These are phyloP conservation scores for Datisca glomerata DNA, from an alignment of 306 rosid species.

Conservation along the genomic window DNA sequence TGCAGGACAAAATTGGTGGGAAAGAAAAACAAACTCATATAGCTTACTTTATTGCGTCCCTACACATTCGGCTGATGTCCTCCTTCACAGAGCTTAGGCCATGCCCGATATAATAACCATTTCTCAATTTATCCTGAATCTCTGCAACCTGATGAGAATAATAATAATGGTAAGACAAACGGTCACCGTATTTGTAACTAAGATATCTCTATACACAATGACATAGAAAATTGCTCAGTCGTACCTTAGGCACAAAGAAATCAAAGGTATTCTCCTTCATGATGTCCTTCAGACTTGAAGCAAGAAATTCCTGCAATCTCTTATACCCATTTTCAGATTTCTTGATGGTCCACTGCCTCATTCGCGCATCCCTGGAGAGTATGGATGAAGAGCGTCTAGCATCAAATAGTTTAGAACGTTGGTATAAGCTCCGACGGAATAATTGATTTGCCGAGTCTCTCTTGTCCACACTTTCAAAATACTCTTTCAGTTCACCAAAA, in stretches of 20 bases:
- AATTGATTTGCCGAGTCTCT: slow-evolving; percentile 74
- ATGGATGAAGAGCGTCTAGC: slow-evolving; percentile 96
- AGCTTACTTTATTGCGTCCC: slow-evolving; percentile 91
- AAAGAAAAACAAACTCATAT: no score
- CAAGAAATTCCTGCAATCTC: slow-evolving; percentile 89
- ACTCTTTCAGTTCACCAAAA: slow-evolving; percentile 87
- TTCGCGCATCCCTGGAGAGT: slow-evolving; percentile 97
- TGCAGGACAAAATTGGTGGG: no score
- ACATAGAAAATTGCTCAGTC: background rate
- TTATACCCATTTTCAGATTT: slow-evolving; percentile 86
- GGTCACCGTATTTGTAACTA: background rate
- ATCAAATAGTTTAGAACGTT: slow-evolving; percentile 89
- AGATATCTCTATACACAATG: background rate
- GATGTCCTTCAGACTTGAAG: slow-evolving; percentile 73
- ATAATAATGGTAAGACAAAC: slow-evolving; percentile 6
- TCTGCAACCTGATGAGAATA: slow-evolving; percentile 74
- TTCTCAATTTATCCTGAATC: slow-evolving; percentile 77
- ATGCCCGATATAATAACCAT: slow-evolving; percentile 71
- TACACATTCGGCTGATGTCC: slow-evolving; percentile 91
- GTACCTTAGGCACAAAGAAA: slow-evolving; percentile 87
- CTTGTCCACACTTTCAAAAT: slow-evolving; percentile 90
- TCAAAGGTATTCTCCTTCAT: slow-evolving; percentile 81
- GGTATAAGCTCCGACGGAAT: slow-evolving; percentile 79
- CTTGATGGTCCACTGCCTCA: slow-evolving; percentile 90
- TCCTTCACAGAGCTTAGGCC: slow-evolving; percentile 85